Evolutionary conservation across 2,329 filamentous ascomycete species (phyloP).

Genomic region (Ophiostoma sp.): DNA sequence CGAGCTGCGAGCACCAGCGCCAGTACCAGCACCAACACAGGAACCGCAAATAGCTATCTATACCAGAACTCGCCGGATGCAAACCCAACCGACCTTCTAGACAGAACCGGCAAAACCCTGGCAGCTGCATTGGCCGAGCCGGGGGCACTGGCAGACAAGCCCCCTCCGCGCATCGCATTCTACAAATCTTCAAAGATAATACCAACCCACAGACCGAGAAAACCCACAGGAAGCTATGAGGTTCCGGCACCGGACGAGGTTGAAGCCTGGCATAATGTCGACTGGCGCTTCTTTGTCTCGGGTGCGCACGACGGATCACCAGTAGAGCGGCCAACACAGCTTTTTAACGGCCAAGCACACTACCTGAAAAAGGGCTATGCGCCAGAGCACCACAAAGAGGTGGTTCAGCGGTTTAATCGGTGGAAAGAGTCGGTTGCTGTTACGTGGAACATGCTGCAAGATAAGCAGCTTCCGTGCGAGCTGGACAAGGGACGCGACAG

Average conservation of each 20-base stretch:
- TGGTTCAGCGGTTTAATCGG: constrained; percentile 13
- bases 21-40: background rate
- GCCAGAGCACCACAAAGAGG: background rate
- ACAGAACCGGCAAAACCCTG: background rate
- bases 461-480: constrained; percentile 15
- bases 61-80: background rate
- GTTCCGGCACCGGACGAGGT: background rate
- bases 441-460: constrained; percentile 24
- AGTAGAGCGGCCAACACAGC: background rate
- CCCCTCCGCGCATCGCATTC: background rate
- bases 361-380: constrained; percentile 1
- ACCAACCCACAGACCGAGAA: background rate
- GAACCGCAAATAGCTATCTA: background rate
- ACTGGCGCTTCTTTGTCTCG: constrained; percentile 9
- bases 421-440: constrained; percentile 25
- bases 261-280: background rate
- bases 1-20: background rate
- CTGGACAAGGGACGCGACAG: constrained; percentile 1
- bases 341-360: background rate
- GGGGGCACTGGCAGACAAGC: background rate
- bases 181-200: background rate
- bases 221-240: background rate
- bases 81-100: background rate
- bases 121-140: background rate
- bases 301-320: background rate